Evolutionary conservation across 805 yeast species (phyloP).

Genomic region (Lachancea quebecensis): DNA sequence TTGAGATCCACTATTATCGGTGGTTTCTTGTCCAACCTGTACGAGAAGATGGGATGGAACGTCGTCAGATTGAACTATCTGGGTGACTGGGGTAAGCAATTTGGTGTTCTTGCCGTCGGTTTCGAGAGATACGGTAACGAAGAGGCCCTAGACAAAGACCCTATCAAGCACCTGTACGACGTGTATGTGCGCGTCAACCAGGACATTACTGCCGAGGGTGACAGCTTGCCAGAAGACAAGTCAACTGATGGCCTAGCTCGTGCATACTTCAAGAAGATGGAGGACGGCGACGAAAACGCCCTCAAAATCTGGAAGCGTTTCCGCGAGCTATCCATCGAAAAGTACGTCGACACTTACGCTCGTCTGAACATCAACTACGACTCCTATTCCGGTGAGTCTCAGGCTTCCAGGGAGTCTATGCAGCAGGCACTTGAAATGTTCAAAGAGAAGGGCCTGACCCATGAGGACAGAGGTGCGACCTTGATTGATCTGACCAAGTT

Average conservation of each 20-base stretch:
- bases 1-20: conserved; percentile 97
- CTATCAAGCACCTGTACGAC: conserved; percentile 90
- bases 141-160: conserved; percentile 62
- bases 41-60: conserved; percentile 89
- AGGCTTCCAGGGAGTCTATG: conserved; percentile 72
- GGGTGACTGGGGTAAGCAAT: conserved; percentile 99
- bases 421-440: conserved; percentile 55
- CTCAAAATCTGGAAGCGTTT: conserved; percentile 74
- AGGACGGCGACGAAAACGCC: conserved; percentile 83
- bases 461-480: conserved; percentile 86
- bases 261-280: conserved; percentile 83
- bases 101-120: conserved; percentile 92
- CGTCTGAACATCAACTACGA: conserved; percentile 88
- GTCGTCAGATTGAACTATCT: conserved; percentile 87
- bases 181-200: conserved; percentile 84
- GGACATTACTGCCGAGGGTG: conserved; percentile 57
- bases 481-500: conserved; percentile 77
- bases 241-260: conserved; percentile 79
- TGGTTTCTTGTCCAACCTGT: conserved; percentile 84
- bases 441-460: conserved; percentile 60
- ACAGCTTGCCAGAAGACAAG: conserved; percentile 37
- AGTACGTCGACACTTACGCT: conserved; percentile 80
- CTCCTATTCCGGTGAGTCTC: conserved; percentile 91
- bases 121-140: conserved; percentile 80
- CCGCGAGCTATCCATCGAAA: conserved; percentile 84